These are phyloP conservation scores for Camellia lanceoleosa DNA, from an alignment of 148 eudicot species.

Conservation along the genomic window DNA sequence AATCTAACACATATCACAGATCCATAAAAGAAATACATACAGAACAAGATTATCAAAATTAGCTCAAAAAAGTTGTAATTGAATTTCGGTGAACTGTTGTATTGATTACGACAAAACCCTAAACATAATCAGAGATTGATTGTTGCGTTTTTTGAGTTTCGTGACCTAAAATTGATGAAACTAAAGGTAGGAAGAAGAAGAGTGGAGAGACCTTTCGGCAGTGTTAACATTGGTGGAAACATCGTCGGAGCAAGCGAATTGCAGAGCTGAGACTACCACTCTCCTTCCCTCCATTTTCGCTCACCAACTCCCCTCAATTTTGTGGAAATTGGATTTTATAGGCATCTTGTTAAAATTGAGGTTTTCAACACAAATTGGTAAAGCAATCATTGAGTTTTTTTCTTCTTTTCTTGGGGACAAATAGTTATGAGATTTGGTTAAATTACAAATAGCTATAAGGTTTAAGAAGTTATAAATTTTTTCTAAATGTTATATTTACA, in stretches of 20 bases:
- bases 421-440: too few species aligned
- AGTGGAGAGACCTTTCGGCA: constrained; percentile 69
- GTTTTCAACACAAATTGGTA: too few species aligned
- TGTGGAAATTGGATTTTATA: too few species aligned
- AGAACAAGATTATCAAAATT: neutral
- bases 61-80: neutral
- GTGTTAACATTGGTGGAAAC: constrained; percentile 55
- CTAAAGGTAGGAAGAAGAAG: neutral
- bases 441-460: too few species aligned
- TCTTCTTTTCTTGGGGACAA: too few species aligned
- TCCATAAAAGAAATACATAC: neutral
- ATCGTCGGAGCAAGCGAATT: constrained; percentile 88
- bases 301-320: neutral
- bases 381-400: too few species aligned
- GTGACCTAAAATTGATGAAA: neutral
- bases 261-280: constrained; percentile 69
- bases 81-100: too few species aligned
- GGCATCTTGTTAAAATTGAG: too few species aligned
- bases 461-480: too few species aligned
- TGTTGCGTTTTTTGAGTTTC: neutral
- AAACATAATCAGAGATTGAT: neutral
- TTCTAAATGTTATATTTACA: too few species aligned
- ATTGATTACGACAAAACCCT: neutral
- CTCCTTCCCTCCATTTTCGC: constrained; percentile 34
- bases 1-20: too few species aligned